Evolutionary conservation across 176 grass and related monocot genomes (phyloP).

Genomic region (Canna indica): DNA sequence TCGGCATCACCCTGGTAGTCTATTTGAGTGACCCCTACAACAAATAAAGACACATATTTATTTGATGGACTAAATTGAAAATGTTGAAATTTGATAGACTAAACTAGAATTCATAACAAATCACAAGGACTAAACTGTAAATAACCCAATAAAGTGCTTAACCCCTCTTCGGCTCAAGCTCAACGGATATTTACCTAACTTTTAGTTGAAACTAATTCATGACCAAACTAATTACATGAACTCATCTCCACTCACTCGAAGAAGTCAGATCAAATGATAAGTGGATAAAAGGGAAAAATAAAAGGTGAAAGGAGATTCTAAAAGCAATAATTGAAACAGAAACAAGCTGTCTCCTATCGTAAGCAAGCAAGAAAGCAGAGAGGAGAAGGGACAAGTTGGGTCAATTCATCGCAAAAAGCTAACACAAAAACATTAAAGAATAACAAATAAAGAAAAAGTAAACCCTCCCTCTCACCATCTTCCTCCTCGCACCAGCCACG

Average conservation of each 20-base stretch:
- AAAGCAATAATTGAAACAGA: too few species aligned
- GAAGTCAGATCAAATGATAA: too few species aligned
- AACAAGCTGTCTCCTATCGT: too few species aligned
- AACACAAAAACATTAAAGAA: neutral
- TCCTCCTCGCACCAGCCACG: neutral
- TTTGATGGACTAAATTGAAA: neutral
- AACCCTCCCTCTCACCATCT: neutral
- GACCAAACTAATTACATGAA: too few species aligned
- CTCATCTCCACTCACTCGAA: too few species aligned
- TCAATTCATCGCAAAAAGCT: neutral
- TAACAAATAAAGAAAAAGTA: neutral
- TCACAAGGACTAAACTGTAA: too few species aligned
- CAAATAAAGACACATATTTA: neutral
- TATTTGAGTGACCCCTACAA: slow-evolving; percentile 58
- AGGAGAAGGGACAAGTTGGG: neutral
- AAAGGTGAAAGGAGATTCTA: neutral
- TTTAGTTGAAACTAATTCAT: too few species aligned
- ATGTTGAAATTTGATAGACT: too few species aligned
- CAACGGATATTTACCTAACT: too few species aligned
- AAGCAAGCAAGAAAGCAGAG: neutral
- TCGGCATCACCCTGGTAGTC: slow-evolving; percentile 40
- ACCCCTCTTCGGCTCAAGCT: too few species aligned
- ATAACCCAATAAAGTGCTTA: too few species aligned
- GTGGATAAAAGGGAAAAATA: neutral
- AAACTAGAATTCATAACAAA: too few species aligned